These are phyloP conservation scores for Biscogniauxia mediterranea DNA, from an alignment of 2,329 filamentous ascomycete species.

Conservation along the genomic window DNA sequence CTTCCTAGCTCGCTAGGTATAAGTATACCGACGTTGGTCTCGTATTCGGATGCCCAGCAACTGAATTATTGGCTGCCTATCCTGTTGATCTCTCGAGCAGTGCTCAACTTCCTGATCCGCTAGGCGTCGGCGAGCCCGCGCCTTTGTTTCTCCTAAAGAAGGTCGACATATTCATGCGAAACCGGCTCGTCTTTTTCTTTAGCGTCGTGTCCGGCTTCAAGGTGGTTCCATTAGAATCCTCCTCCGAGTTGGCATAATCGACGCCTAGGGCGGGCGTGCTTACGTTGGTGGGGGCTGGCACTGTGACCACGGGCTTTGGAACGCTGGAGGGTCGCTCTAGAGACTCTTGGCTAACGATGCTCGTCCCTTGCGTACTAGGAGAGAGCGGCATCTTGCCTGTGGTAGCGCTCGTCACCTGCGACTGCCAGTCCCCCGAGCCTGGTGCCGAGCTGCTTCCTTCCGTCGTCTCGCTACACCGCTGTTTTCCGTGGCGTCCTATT, in stretches of 20 bases:
- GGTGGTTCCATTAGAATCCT: slow-evolving; percentile 42
- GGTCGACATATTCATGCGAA: slow-evolving; percentile 60
- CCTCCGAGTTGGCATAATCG: slow-evolving; percentile 34
- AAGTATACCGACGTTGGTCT: background rate
- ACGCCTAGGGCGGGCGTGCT: slow-evolving; percentile 24
- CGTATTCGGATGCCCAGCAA: background rate
- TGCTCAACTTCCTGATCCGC: slow-evolving; percentile 22
- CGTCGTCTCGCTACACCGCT: slow-evolving; percentile 61
- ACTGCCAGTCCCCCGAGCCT: slow-evolving; percentile 58
- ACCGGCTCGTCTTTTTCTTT: slow-evolving; percentile 62
- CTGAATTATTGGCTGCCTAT: background rate
- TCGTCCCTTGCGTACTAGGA: slow-evolving; percentile 64
- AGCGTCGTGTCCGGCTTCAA: slow-evolving; percentile 51
- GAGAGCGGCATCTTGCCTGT: slow-evolving; percentile 64
- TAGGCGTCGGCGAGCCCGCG: slow-evolving; percentile 34
- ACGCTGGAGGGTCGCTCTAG: slow-evolving; percentile 48
- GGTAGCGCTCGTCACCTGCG: slow-evolving; percentile 61
- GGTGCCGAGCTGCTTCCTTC: slow-evolving; percentile 57
- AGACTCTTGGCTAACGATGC: slow-evolving; percentile 61
- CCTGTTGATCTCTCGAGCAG: background rate
- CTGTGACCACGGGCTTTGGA: slow-evolving; percentile 40
- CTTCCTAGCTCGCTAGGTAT: background rate
- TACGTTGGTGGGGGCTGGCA: slow-evolving; percentile 35
- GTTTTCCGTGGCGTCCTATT: slow-evolving; percentile 41
- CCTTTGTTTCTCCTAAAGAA: slow-evolving; percentile 55